Base-by-base conservation (phyloP, 176 grass and related monocot species). In the Aegilops longissima region DNA sequence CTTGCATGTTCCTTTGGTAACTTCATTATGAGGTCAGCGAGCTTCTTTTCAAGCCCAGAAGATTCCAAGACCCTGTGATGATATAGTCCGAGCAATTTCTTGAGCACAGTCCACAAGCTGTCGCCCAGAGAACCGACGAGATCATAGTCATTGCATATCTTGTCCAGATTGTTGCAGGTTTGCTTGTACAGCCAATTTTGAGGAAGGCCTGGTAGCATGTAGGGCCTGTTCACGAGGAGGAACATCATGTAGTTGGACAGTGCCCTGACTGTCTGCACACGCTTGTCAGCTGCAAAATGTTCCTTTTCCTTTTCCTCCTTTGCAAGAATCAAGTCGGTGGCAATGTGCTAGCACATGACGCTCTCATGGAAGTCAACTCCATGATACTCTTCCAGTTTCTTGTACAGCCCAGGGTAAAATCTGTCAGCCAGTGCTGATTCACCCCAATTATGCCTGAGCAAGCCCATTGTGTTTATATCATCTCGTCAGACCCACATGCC, bases 391-490 rank as follows among this genome's bases (percentile, higher is more conserved):
- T 17, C 14, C 49, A 52, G 17, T 14, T 52, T 17, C 14, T 52
- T 17, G 14, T 5, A 52, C 49, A 52, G 5, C 49, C 49, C 3
- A 70, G 2, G 31, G 8, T 70, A 44, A 10, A 44, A 0, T 8
- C 3, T 45, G 0, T 6, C 2, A 14, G 29, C 20, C 8, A 77
- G 24, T 5, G 62, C 45, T 0, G 2, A 0, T 24, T 59, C 0
- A 44, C 79, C 86, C 86, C 86, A 88, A 2, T 6, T 49, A 13
- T 49, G 4, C 27, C 86, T 77, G 7, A 88, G 21, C 33, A 88
- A 1, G 18, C 86, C 86, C 79, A 42, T 8, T 2, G 24, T 29
- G 61, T 82, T 88, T 12, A 88, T 3, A 42, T 21, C 0, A 1
- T 4, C 1, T 25, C 5, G 12, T 9, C 5, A 63, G 56, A 63